A percentile compares a stretch with the other conserved stretches of the same genome.
phyloP scores from a whole-genome alignment of 2,329 filamentous ascomycete species.

The Botrytis fabae region DNA sequence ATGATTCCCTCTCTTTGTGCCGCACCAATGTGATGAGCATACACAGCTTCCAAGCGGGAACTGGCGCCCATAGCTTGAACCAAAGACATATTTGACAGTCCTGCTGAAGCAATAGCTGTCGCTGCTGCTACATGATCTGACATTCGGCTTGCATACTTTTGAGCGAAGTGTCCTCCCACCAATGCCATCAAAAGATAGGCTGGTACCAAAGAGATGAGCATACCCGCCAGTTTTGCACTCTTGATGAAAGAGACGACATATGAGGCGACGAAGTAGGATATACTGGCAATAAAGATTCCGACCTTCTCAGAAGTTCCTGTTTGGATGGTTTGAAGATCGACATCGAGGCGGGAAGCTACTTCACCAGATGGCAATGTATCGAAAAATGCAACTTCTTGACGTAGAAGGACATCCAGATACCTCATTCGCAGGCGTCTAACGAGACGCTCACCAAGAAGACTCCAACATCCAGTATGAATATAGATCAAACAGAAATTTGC shows the following conservation, averaged over 20 bases:
- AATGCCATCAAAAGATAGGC: slow-evolving; percentile 10
- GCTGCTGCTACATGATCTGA: slow-evolving; percentile 14
- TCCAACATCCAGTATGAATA: slow-evolving; percentile 61
- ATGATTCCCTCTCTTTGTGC: slow-evolving; percentile 48
- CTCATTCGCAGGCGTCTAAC: slow-evolving; percentile 53
- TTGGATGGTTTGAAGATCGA: slow-evolving; percentile 58
- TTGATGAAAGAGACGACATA: slow-evolving; percentile 62
- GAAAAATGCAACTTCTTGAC: slow-evolving; percentile 56
- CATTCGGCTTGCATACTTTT: slow-evolving; percentile 10
- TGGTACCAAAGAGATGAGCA: slow-evolving; percentile 34
- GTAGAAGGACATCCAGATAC: slow-evolving; percentile 52
- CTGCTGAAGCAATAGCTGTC: slow-evolving; percentile 3
- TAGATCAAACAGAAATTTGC: slow-evolving; percentile 65
- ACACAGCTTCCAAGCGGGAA: not conserved
- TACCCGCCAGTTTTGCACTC: slow-evolving; percentile 53
- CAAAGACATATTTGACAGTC: slow-evolving; percentile 7
- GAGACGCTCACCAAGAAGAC: slow-evolving; percentile 53
- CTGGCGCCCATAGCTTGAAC: slow-evolving; percentile 14
- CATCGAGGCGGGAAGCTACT: slow-evolving; percentile 52
- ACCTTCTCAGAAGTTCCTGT: slow-evolving; percentile 61
- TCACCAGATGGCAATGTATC: slow-evolving; percentile 53
- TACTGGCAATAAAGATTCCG: slow-evolving; percentile 54
- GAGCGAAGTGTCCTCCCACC: slow-evolving; percentile 8
- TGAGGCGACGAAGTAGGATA: slow-evolving; percentile 48
- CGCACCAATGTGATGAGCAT: not conserved